These are phyloP conservation scores for Musa balbisiana DNA, from an alignment of 202 grass and related monocot species.

Conservation along the genomic window DNA sequence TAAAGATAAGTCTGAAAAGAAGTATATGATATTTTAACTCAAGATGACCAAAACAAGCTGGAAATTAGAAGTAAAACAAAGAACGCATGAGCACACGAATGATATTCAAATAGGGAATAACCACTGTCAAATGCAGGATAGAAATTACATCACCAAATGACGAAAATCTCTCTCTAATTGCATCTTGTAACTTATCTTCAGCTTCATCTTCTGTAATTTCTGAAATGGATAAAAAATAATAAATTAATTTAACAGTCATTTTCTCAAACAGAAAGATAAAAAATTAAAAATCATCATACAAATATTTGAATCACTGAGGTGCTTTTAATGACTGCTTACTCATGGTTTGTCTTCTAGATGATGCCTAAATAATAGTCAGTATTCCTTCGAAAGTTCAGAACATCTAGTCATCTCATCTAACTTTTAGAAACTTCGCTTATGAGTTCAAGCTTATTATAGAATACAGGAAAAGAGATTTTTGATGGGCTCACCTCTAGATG, in stretches of 20 bases:
- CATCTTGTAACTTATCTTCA: slow-evolving; percentile 85
- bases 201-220: slow-evolving; percentile 94
- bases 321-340: too few relatives aligned
- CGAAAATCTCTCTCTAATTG: slow-evolving; percentile 88
- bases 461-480: too few relatives aligned
- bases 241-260: neutral
- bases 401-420: too few relatives aligned
- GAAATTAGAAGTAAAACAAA: neutral
- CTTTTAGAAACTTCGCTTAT: too few relatives aligned
- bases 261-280: neutral
- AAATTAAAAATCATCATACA: neutral
- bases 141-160: slow-evolving; percentile 73
- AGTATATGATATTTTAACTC: neutral
- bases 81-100: neutral
- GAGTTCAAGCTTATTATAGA: too few relatives aligned
- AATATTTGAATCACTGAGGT: neutral
- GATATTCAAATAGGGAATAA: neutral
- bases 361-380: too few relatives aligned
- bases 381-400: too few relatives aligned
- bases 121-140: slow-evolving; percentile 16
- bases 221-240: slow-evolving; percentile 27
- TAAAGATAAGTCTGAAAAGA: neutral
- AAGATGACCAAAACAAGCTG: neutral
- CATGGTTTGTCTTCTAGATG: too few relatives aligned
- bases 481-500: too few relatives aligned